Evolutionary conservation across 2,329 filamentous ascomycete species (phyloP), one percentile per base, ranked within the genome.

Genomic region (Nemania serpens): DNA sequence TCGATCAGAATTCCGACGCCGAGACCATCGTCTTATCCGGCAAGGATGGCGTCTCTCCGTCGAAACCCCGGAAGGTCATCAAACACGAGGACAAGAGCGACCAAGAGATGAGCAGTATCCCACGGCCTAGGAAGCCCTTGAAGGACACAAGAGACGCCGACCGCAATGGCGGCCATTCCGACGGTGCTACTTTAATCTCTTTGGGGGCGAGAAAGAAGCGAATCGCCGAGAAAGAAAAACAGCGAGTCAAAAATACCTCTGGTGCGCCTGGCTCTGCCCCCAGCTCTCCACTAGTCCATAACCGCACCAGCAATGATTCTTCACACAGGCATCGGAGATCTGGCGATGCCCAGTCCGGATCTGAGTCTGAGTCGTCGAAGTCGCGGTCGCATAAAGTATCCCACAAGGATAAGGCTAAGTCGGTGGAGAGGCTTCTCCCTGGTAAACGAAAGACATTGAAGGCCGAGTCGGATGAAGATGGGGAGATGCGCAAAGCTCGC

Each of bases 11-110:
- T 68, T 91, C 88, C 1, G 88, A 91, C 70, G 88, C 88, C 50
- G 88, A 91, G 76, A 91, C 88, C 13, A 88, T 90, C 63, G 87
- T 91, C 37, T 74, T 90, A 36, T 82, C 86, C 11, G 85, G 85
- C 29, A 89, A 88, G 70, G 84, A 88, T 71, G 85, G 84, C 41
- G 78, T 85, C 69, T 88, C 86, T 22, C 86, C 85, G 0, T 84
- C 85, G 61, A 88, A 88, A 74, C 79, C 79, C 60, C 82, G 85
- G 61, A 88, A 88, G 75, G 78, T 84, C 48, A 82, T 84, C 69
- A 88, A 88, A 72, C 84, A 88, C 66, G 87, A 89, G 71, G 85
- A 88, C 70, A 83, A 79, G 69, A 84, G 82, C 68, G 85, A 87
- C 59, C 80, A 81, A 58, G 84, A 86, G 62, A 79, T 75, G 54